Percentiles rank a stretch among this genome's conserved stretches.
Conservation (phyloP, 2,329 filamentous ascomycete species). For the Magnaporthiopsis rhizophila region DNA sequence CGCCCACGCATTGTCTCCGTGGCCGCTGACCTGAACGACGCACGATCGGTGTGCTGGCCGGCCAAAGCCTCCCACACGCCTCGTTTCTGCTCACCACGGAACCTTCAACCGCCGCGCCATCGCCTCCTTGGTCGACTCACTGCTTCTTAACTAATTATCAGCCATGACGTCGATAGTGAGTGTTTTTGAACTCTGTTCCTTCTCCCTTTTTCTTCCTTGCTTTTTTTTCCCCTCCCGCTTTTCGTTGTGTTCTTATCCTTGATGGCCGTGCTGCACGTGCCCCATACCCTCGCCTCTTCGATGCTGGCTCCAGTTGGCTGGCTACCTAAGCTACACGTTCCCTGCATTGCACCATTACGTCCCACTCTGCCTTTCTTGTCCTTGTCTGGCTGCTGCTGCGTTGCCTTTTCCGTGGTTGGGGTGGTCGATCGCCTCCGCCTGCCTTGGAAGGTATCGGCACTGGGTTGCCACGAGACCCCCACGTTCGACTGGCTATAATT, state of each 20-base stretch:
- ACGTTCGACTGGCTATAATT: conserved; percentile 5
- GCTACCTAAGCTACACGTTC: no score
- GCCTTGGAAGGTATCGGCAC: neutral
- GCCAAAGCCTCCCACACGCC: no score
- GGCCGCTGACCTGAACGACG: no score
- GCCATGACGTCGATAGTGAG: conserved; percentile 27
- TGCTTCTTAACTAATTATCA: neutral
- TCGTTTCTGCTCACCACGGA: no score
- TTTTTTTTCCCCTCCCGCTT: neutral
- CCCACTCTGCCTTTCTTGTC: neutral
- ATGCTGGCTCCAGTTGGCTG: no score
- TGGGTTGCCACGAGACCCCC: neutral
- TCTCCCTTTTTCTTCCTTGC: conserved; percentile 9
- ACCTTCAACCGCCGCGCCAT: no score
- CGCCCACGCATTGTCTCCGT: no score
- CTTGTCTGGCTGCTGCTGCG: neutral
- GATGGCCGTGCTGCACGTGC: no score
- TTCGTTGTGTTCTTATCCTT: neutral
- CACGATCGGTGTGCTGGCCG: no score
- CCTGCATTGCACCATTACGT: no score
- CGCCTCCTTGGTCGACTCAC: no score
- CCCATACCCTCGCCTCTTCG: no score
- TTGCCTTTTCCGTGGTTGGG: neutral
- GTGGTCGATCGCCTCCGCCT: neutral
- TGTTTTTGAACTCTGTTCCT: conserved; percentile 10